phyloP scores from a whole-genome alignment of 306 rosid species.

The Vachellia collinsii region DNA sequence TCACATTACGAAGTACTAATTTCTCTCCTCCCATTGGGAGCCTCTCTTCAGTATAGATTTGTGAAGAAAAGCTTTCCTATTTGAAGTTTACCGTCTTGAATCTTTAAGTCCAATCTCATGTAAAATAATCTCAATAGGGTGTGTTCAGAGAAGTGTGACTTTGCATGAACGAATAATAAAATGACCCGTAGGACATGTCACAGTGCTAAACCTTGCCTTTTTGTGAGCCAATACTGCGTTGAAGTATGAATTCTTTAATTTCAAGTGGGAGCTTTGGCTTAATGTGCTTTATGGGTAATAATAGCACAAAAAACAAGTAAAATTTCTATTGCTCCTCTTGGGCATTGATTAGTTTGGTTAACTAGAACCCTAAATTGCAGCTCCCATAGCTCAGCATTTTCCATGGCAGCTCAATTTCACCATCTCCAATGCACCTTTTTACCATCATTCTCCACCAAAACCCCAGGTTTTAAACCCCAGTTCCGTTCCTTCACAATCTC shows the following conservation, averaged over 20 bases:
- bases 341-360: neutral
- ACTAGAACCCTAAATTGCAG: constrained; percentile 33
- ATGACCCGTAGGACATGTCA: neutral
- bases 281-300: neutral
- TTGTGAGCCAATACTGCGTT: neutral
- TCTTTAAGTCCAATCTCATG: neutral
- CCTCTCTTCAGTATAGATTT: neutral
- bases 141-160: neutral
- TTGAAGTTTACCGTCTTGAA: neutral
- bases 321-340: neutral
- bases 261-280: constrained; percentile 5
- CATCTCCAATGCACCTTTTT: constrained; percentile 21
- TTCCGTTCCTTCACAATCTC: constrained; percentile 29
- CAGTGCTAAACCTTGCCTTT: constrained; percentile 40
- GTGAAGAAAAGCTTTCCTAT: neutral
- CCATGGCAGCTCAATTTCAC: constrained; percentile 52
- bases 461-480: constrained; percentile 21
- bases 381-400: constrained; percentile 12
- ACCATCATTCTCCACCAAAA: constrained; percentile 24
- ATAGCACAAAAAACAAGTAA: constrained; percentile 1
- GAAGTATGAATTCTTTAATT: constrained; percentile 24
- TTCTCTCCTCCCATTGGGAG: too few species aligned
- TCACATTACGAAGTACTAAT: too few species aligned
- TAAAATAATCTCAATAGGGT: neutral
- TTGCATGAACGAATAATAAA: constrained; percentile 15